Conservation (phyloP, 2,329 filamentous ascomycete species). For the Calonectria montana region DNA sequence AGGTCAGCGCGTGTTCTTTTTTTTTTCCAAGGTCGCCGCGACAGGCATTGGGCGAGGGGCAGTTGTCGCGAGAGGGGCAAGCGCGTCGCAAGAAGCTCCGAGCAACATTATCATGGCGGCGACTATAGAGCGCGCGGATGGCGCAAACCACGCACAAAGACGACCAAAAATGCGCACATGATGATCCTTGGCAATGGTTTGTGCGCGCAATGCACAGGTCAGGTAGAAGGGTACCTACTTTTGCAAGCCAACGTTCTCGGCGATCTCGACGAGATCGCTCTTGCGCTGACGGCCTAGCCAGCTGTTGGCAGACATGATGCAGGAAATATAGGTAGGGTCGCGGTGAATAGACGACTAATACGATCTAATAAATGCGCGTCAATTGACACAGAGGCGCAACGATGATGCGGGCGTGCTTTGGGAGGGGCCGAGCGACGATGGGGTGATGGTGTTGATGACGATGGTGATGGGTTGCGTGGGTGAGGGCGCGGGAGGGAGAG, state of each 20-base stretch:
- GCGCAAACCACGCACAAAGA: constrained; percentile 31
- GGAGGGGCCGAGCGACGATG: constrained; percentile 6
- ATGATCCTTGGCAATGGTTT: constrained; percentile 6
- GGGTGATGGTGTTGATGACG: constrained; percentile 23
- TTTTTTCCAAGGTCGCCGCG: not conserved
- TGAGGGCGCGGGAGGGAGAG: constrained; percentile 18
- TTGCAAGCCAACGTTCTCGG: constrained; percentile 75
- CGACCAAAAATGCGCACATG: constrained; percentile 17
- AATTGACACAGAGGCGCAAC: constrained; percentile 5
- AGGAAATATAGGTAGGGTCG: constrained; percentile 41
- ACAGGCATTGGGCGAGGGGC: constrained; percentile 15
- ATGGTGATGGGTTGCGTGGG: constrained; percentile 26
- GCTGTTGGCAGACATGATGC: constrained; percentile 61
- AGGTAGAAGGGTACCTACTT: constrained; percentile 68
- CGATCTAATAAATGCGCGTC: not conserved
- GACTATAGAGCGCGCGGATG: not conserved
- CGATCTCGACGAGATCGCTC: constrained; percentile 79
- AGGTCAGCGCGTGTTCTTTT: constrained; percentile 31
- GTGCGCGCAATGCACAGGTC: constrained; percentile 16
- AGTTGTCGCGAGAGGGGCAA: constrained; percentile 11
- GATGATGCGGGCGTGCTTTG: not conserved
- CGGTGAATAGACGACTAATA: constrained; percentile 31
- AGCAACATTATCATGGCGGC: constrained; percentile 15
- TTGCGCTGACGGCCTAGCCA: constrained; percentile 89
- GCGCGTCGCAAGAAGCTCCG: constrained; percentile 34